Conservation (phyloP, 2,329 filamentous ascomycete species). For the Diaporthe sp. region DNA sequence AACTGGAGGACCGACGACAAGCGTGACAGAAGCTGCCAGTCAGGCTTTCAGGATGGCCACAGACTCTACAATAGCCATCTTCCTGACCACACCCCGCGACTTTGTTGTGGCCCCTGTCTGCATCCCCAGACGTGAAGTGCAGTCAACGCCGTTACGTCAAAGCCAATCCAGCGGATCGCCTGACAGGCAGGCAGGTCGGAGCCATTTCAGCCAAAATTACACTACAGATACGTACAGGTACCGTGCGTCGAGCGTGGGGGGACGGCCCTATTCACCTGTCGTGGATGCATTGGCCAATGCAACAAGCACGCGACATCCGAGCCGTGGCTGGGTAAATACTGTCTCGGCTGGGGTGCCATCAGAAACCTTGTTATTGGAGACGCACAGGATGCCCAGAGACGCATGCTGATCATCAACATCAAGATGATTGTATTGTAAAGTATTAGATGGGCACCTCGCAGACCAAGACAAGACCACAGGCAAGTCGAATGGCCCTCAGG, state of each 20-base stretch:
- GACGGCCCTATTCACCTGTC: background rate
- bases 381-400: conserved; percentile 19
- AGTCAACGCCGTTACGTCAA: conserved; percentile 3
- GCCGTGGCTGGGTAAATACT: conserved; percentile 1
- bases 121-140: background rate
- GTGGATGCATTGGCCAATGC: conserved; percentile 20
- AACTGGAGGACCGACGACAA: background rate
- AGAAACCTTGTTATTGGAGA: background rate
- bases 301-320: conserved; percentile 27
- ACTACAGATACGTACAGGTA: conserved; percentile 10
- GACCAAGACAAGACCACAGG: background rate
- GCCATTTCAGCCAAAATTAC: conserved; percentile 11
- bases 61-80: background rate
- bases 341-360: conserved; percentile 2
- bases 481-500: background rate
- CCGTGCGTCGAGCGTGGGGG: conserved; percentile 24
- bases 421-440: background rate
- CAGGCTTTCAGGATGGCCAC: background rate
- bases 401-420: conserved; percentile 7
- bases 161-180: background rate
- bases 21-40: background rate
- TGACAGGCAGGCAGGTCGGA: conserved; percentile 11
- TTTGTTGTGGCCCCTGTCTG: background rate
- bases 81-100: background rate
- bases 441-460: background rate